Base-by-base conservation (phyloP, 1,139 yeast genomes). In the Blastobotrys arbuscula region DNA sequence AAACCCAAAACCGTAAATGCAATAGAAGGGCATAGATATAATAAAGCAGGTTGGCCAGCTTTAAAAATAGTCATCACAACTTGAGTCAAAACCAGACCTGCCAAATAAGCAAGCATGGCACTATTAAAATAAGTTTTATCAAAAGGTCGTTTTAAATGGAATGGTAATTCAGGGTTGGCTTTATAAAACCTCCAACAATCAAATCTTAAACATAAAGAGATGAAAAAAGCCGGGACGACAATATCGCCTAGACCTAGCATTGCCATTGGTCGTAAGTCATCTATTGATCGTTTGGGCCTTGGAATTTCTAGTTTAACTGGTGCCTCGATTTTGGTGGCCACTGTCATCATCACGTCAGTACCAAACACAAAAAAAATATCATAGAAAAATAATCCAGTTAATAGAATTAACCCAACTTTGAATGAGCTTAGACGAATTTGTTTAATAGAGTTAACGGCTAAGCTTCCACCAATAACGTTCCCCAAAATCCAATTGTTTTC, bases 291-390 rank as follows among this genome's bases (percentile, higher is more conserved):
- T 4, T 30, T 36, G 12, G 53, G 51, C 51, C 62, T 60, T 4
- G 85, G 85, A n/a, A 78, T 62, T 15, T 69, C 57, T n/a, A 80
- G 53, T 60, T 78, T 78, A 45, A 76, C 69, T 1, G 88, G 88
- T 10, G 77, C 68, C n/a, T 79, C 77, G 23, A 82, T 59, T 20
- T 56, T 55, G 2, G 75, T 72, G 3, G 87, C 88, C 19, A 82
- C 88, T 1, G 79, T 72, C 42, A 74, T 68, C 89, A 83, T 82
- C 12, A 81, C 70, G 44, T 76, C 72, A 0, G 85, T 75, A 2
- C 76, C 77, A 63, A 81, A 83, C 1, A 82, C 89, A 66, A 83
- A 83, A 59, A 74, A 80, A 38, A 81, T 72, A 59, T 83, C 89
- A 62, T 82, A 83, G 36, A 76, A 53, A 58, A 82, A 81, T 42